Base-by-base conservation (phyloP, 2,329 filamentous ascomycete genomes). In the Rhexocercosporidium sp. region DNA sequence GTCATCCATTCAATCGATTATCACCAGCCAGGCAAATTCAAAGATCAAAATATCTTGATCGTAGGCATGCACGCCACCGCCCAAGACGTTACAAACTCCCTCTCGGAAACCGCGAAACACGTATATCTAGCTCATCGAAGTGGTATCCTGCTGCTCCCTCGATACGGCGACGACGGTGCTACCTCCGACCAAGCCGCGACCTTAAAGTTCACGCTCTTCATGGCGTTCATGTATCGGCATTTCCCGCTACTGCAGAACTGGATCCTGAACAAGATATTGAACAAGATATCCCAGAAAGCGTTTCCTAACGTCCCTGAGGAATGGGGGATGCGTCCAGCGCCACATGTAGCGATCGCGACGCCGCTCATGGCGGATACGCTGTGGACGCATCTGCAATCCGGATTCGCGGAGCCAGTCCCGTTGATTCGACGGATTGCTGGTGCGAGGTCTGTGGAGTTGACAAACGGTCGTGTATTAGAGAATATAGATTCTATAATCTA, bases 401-500 rank as follows among this genome's bases (percentile, higher is more conserved):
- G 25, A 11, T 63, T 54, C 22, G 29, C 60, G 11, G 47, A 63
- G 60, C 46, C 60, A 7, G 29, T 62, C 7, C 49, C 61, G 29
- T 11, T 37, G 18, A 29, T 63, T 54, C 5, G 3, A 3, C 61
- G 49, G 1, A 46, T 56, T 20, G 16, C 22, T 1, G 61, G 61
- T 2, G 34, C 61, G 27, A 31, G 34, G 4, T 63, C 49, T 44
- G 37, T 54, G 11, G 49, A 63, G 37, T 27, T 63, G 25, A 41
- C n/a, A 9, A 54, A 46, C 22, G 61, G 61, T 3, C 31, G 61
- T 7, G 22, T 63, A 7, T 16, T 63, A 14, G 29, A 63, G 16
- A 49, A 54, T 25, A 31, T 63, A 34, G 47, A 63, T 41, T 27
- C 47, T 25, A 63, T 63, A 3, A 56, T 63, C 9, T 63, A 63